Percentiles rank a stretch among this genome's conserved stretches.
phyloP scores from a whole-genome alignment of 345 rosid genomes.

The Jatropha curcas region DNA sequence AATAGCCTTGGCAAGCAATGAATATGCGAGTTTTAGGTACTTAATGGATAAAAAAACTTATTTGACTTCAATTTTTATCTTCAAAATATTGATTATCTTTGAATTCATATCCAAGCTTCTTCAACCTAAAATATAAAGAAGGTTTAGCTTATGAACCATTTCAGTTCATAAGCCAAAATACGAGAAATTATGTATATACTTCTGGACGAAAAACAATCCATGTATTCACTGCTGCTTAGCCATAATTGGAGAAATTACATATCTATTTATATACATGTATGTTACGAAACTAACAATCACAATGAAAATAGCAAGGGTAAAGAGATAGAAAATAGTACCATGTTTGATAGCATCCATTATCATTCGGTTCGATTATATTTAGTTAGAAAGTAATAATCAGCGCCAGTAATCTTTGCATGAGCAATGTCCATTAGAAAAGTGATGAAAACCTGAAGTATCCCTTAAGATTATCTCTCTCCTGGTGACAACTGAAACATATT shows the following conservation, averaged over 20 bases:
- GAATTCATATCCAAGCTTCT: no score
- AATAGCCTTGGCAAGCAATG: no score
- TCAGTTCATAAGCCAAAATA: no score
- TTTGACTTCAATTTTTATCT: no score
- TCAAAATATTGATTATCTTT: no score
- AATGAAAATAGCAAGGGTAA: neutral
- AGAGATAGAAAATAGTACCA: neutral
- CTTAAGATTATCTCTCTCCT: conserved; percentile 62
- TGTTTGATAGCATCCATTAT: neutral
- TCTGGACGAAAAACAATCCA: neutral
- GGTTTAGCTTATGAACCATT: no score
- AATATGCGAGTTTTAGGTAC: no score
- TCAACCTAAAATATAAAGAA: no score
- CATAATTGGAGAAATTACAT: neutral
- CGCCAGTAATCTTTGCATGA: conserved; percentile 72
- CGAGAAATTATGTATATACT: no score
- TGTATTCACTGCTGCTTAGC: neutral
- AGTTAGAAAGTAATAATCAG: conserved; percentile 24
- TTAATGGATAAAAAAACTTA: no score
- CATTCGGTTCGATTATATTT: neutral
- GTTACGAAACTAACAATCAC: neutral
- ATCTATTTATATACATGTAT: neutral
- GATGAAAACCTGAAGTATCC: conserved; percentile 86
- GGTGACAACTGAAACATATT: conserved; percentile 51
- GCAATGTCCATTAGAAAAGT: conserved; percentile 65